Evolutionary conservation across 1,139 yeast species (phyloP), one percentile per base, ranked within the genome.

Genomic region (Chernovozyma aurita): DNA sequence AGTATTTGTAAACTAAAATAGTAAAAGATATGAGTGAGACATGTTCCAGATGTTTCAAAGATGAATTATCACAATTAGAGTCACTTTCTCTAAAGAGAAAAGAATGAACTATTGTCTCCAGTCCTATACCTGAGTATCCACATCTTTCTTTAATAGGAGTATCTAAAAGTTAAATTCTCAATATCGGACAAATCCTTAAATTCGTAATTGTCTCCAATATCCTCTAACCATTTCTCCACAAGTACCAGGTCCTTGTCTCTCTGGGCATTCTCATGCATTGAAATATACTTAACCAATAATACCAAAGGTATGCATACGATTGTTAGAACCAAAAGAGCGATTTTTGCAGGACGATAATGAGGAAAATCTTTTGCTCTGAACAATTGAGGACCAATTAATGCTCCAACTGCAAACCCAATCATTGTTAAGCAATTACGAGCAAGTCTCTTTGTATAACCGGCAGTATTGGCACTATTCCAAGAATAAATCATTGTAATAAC

Each of bases 311-410:
- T 51, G 24, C 65, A 57, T 4, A 47, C 58, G 27, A 47, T 46
- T 36, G 61, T 62, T 8, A 66, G 50, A 3, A 55, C 58, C 34
- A 65, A 50, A 31, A 65, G 52, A 2, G 61, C 53, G 11, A 63
- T 55, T 37, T 65, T 64, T 3, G 73, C 73, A 1, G 67, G 61
- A 8, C 47, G 45, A 42, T 64, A 66, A n/a, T 51, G 36, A 3
- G 65, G 58, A 9, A 49, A 49, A 27, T 47, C 48, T 28, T 52
- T 46, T 3, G 55, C 54, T 38, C 58, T 61, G 43, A 65, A 65
- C 21, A 65, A 40, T 42, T 65, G 72, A 1, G 72, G 72, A 0
- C 70, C 72, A 36, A 65, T 62, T 13, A 65, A 49, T 33, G 61
- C 51, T 1, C 66, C 70, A 13, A 61, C 43, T 3, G 70, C 59